Base-by-base conservation (phyloP, 257 asterid genomes). In the Jasminum sambac region DNA sequence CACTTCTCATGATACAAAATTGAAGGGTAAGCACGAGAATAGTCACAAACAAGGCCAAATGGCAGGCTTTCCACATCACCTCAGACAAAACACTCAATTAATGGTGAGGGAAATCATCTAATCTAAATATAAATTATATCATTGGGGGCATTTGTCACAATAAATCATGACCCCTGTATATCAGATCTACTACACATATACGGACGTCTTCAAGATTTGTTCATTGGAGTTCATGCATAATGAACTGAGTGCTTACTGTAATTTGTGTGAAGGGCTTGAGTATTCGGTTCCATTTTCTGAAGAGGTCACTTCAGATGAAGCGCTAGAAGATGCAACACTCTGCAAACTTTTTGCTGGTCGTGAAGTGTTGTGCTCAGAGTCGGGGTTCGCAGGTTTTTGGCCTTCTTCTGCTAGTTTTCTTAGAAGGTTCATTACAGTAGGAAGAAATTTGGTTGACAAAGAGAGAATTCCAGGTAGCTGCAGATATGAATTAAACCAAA, bases 391-490 rank as follows among this genome's bases (percentile, higher is more conserved):
- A 6, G 52, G 78, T 24, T 50, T 60, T 59, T 79, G 88, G 63
- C 96, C 96, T 76, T 82, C 83, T 82, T 88, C 96, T 0, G 96
- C 96, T 71, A 88, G 86, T 74, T 76, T 83, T 57, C 78, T 76
- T 5, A 89, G 87, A 74, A 89, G 84, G 79, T 85, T 90, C 88
- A 72, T 89, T 66, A 86, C 71, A 14, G 98, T 88, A 13, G 98
- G 98, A 77, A 92, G 74, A 74, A 92, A 63, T 83, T 88, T 92
- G 57, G 90, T 90, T 68, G 96, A 90, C 81, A 92, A 52, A 19
- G 96, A 82, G 69, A 89, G 82, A 72, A 92, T 73, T 69, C 98
- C 96, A 36, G 96, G 96, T 55, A 89, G 86, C 95, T 92, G 96
- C 66, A 70, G 40, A 37, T 8, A 23, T 65, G 65, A 50, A 69